These are phyloP conservation scores for Ceratocystis cacaofunesta DNA, from an alignment of 2,329 filamentous ascomycete genomes.

Conservation along the genomic window DNA sequence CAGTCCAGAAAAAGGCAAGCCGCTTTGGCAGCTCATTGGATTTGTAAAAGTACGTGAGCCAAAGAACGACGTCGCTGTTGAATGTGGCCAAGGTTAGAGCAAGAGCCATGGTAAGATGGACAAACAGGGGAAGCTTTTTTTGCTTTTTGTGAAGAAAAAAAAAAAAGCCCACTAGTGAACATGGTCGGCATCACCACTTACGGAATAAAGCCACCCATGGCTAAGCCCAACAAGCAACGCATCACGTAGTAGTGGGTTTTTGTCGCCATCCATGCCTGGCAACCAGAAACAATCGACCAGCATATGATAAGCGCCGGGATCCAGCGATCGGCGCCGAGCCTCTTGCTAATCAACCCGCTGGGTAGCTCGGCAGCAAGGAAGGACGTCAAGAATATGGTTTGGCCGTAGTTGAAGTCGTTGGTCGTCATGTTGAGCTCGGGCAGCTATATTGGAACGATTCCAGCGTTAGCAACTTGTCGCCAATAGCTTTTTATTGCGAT, in stretches of 20 bases:
- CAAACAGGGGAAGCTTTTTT: too few relatives aligned
- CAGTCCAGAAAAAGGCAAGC: constrained; percentile 24
- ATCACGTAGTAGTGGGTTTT: constrained; percentile 28
- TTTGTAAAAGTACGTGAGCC: constrained; percentile 25
- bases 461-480: not conserved
- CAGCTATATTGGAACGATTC: constrained; percentile 20
- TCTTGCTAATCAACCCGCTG: constrained; percentile 36
- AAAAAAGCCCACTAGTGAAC: not conserved
- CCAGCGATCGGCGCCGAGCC: constrained; percentile 34
- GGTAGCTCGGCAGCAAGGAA: constrained; percentile 36
- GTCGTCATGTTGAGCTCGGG: constrained; percentile 29
- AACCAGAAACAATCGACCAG: constrained; percentile 29
- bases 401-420: constrained; percentile 33
- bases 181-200: constrained; percentile 20
- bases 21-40: constrained; percentile 23
- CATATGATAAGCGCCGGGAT: constrained; percentile 29
- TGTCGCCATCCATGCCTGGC: constrained; percentile 27
- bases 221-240: constrained; percentile 31
- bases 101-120: not conserved
- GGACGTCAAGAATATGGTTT: constrained; percentile 29
- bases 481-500: not conserved
- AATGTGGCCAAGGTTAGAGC: not conserved
- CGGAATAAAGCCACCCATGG: constrained; percentile 38
- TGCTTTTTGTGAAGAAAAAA: not conserved
- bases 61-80: constrained; percentile 22